Base-by-base conservation (phyloP, 768 basidiomycete genomes). In the Naematelia aurantialba region DNA sequence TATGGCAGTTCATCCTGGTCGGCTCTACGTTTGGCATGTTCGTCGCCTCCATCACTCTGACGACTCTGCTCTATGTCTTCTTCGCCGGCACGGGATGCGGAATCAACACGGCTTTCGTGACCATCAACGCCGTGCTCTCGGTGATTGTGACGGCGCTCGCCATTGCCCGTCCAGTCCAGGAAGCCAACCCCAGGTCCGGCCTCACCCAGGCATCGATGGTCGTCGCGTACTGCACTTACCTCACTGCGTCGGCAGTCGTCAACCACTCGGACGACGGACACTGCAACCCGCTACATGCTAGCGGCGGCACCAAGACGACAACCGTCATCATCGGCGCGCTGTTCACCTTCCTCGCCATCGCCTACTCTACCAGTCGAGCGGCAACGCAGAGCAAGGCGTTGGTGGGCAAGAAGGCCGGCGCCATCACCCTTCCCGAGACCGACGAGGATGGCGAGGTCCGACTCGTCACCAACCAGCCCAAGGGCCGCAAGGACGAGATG, bases 311-410 rank as follows among this genome's bases (percentile, higher is more conserved):
- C 0, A 85, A 87, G 60, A 91, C 85, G 34, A 91, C 91, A 5
- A 87, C 89, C 1, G 85, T 96, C 47, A 80, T 97, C 25, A 81
- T 97, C 45, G 96, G 96, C 27, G 96, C 90, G 5, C 76, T 91
- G 11, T 96, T 99, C 78, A 99, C 96, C 0, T 99, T 99, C 85
- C 79, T 98, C 47, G 93, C 96, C 3, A 96, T 99, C 66, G 94
- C 96, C 5, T 99, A 97, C 74, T 97, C 93, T 26, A 98, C 96
- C 0, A 89, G 87, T 24, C 83, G 94, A 52, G 96, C 96, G 4
- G 96, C 96, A 10, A 99, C 96, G 0, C 91, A 94, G 78, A 90
- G 89, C 69, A 85, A 89, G 59, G 94, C 91, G 5, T 79, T 99
- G 22, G 87, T 88, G 0, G 93, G 92, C 1, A 85, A 71, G 52